These are phyloP conservation scores for Coemansia sp. DNA, from an alignment of 192 early-diverging fungal genomes.

Conservation along the genomic window DNA sequence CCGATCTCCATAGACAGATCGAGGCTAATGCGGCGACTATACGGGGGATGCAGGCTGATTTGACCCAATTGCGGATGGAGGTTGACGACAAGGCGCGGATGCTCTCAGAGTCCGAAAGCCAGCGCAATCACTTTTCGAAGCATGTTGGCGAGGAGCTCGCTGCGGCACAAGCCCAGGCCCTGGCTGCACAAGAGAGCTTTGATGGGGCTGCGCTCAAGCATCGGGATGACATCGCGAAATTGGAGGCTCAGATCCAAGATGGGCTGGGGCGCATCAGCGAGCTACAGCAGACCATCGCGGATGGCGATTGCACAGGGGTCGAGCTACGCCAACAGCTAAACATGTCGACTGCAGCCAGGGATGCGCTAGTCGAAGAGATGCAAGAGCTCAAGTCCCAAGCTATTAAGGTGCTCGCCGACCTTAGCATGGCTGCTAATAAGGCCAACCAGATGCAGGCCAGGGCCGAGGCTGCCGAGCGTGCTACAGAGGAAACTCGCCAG, in stretches of 20 bases:
- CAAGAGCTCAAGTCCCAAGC: neutral
- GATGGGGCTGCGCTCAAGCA: neutral
- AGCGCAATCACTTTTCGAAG: neutral
- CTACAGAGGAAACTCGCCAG: neutral
- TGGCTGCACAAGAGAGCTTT: neutral
- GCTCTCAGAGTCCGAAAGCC: neutral
- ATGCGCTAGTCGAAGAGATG: neutral
- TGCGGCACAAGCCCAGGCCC: neutral
- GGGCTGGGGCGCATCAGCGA: neutral
- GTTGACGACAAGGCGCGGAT: neutral
- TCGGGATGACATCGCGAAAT: neutral
- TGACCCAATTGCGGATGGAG: slow-evolving; percentile 1
- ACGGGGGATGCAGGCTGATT: slow-evolving; percentile 10
- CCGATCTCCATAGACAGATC: slow-evolving; percentile 14
- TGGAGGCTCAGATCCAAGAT: neutral
- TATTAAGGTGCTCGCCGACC: neutral
- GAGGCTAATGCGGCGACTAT: neutral
- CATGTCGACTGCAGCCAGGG: neutral
- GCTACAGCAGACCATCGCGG: neutral
- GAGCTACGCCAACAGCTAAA: neutral
- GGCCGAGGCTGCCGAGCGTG: neutral
- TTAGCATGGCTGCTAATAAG: neutral
- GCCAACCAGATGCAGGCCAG: neutral
- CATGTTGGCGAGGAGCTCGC: slow-evolving; percentile 10
- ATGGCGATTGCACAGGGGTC: neutral